A percentile compares a stretch with the other conserved stretches of the same genome.
Evolutionary conservation across 345 rosid species (phyloP).

Genomic region (Eucalyptus coolabah): DNA sequence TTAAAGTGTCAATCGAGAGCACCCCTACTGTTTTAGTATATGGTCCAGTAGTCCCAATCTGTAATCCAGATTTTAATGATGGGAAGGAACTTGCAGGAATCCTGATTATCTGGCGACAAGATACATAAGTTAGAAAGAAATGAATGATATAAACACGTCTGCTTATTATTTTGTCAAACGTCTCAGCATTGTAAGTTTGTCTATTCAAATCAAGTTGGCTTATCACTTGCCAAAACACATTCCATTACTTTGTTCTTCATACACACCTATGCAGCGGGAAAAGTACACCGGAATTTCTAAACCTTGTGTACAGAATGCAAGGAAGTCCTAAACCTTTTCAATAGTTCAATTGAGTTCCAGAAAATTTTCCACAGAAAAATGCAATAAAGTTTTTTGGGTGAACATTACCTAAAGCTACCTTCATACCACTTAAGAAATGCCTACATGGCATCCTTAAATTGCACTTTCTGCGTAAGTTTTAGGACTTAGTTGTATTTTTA

Average conservation of each 20-base stretch:
- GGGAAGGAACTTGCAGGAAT: neutral
- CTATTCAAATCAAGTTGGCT: neutral
- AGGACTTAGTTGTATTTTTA: neutral
- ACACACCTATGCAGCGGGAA: neutral
- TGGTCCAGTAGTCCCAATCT: neutral
- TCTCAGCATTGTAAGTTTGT: neutral
- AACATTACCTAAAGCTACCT: neutral
- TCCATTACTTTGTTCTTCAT: neutral
- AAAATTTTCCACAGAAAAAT: neutral
- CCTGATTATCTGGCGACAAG: neutral
- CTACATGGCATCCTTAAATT: neutral
- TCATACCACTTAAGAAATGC: neutral
- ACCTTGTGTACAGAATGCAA: neutral
- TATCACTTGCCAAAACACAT: neutral
- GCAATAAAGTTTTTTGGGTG: neutral
- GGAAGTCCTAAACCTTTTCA: neutral
- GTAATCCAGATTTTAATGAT: neutral
- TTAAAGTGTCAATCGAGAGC: neutral
- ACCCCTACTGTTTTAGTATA: neutral
- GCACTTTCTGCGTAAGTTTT: neutral
- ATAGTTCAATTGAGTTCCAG: neutral
- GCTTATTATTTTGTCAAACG: neutral
- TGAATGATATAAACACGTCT: neutral
- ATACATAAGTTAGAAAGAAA: neutral
- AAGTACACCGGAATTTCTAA: neutral